Evolutionary conservation across 1,139 yeast genomes (phyloP).

Genomic region (Kluyveromyces sp.): DNA sequence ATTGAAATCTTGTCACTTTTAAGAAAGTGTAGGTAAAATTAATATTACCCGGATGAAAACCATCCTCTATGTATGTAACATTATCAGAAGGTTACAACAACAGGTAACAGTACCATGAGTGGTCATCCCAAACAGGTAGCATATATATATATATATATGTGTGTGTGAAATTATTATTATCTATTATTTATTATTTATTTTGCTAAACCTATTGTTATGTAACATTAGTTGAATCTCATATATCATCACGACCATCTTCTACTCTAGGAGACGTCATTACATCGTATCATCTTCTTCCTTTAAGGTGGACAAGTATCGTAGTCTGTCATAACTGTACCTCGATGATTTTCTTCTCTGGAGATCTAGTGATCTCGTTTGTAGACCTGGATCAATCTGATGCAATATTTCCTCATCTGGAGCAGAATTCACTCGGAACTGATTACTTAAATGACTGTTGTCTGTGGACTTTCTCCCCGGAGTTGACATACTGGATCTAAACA

Average conservation of each 20-base stretch:
- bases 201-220: background rate
- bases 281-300: conserved; percentile 1
- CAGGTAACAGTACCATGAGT: too few species aligned
- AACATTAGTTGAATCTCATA: background rate
- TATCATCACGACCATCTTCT: too few species aligned
- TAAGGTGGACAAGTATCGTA: conserved; percentile 1
- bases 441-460: conserved; percentile 25
- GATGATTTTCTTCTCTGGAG: conserved; percentile 1
- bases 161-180: too few species aligned
- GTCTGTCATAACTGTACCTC: conserved; percentile 1
- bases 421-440: background rate
- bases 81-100: too few species aligned
- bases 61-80: too few species aligned
- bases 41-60: too few species aligned
- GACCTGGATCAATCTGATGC: background rate
- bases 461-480: conserved; percentile 30
- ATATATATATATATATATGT: too few species aligned
- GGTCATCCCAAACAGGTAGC: too few species aligned
- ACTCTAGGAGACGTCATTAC: background rate
- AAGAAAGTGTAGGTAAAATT: too few species aligned
- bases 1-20: too few species aligned
- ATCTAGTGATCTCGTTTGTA: conserved; percentile 2
- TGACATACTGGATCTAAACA: conserved; percentile 28
- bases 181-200: too few species aligned
- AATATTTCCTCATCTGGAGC: background rate